phyloP scores from a whole-genome alignment of 2,329 filamentous ascomycete genomes.

The Penicillium sp. region DNA sequence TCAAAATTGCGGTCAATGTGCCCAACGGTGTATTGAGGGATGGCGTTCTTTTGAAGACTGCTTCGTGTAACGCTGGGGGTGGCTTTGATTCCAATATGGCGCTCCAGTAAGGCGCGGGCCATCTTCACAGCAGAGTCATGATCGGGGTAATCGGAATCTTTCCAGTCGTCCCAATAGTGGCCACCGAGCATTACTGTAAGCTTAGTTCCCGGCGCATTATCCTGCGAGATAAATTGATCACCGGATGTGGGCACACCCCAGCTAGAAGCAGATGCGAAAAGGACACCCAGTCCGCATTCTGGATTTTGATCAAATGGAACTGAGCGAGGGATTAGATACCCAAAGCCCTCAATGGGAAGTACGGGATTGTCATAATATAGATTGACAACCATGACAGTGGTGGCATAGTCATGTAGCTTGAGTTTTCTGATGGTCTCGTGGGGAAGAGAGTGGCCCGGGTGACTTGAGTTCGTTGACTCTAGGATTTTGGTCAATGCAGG shows the following conservation, averaged over 20 bases:
- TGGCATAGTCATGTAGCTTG: constrained; percentile 55
- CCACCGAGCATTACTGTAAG: constrained; percentile 94
- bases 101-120: constrained; percentile 67
- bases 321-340: constrained; percentile 83
- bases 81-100: constrained; percentile 72
- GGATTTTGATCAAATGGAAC: constrained; percentile 72
- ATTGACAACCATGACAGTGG: constrained; percentile 90
- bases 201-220: constrained; percentile 69
- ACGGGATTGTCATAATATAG: constrained; percentile 74
- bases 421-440: constrained; percentile 24
- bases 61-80: constrained; percentile 63
- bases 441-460: constrained; percentile 9
- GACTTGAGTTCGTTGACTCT: constrained; percentile 4
- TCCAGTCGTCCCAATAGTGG: constrained; percentile 78
- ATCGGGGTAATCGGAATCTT: constrained; percentile 56
- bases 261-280: constrained; percentile 79
- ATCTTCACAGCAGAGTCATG: constrained; percentile 67
- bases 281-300: constrained; percentile 81
- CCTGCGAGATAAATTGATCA: constrained; percentile 25
- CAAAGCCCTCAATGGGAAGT: constrained; percentile 72
- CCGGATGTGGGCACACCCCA: constrained; percentile 43
- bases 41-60: constrained; percentile 68
- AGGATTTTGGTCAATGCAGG: constrained; percentile 29
- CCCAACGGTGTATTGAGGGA: constrained; percentile 86
- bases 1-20: constrained; percentile 64